A percentile compares a stretch with the other conserved stretches of the same genome.
These are phyloP conservation scores for Erigeron philadelphicus DNA, from an alignment of 140 eudicot genomes.

Conservation along the genomic window DNA sequence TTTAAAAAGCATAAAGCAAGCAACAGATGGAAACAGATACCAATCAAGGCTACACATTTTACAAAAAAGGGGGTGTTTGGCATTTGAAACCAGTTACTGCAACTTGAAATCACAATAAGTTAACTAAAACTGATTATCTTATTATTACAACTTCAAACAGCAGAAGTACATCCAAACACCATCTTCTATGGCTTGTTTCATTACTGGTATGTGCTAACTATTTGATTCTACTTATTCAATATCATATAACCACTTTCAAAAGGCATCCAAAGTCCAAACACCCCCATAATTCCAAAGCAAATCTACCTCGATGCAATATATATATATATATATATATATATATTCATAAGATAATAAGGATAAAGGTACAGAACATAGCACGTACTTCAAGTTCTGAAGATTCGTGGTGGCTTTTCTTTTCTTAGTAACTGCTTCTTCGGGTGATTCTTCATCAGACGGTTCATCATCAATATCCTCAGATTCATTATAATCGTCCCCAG, in stretches of 20 bases:
- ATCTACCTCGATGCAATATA: background rate
- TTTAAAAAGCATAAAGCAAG: conserved; percentile 15
- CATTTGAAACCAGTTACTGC: background rate
- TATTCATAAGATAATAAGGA: background rate
- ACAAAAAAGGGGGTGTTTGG: background rate
- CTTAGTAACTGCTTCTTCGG: conserved; percentile 38
- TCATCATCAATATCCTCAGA: conserved; percentile 45
- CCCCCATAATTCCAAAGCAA: background rate
- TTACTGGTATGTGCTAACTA: background rate
- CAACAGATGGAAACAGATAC: conserved; percentile 12
- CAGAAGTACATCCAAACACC: background rate
- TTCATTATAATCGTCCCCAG: conserved; percentile 54
- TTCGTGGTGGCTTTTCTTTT: conserved; percentile 64
- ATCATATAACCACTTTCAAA: background rate
- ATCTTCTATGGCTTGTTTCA: background rate
- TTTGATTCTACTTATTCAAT: no score
- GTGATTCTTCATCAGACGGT: conserved; percentile 34
- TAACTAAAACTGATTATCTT: background rate
- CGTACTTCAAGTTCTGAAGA: conserved; percentile 51
- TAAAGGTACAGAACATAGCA: conserved; percentile 5
- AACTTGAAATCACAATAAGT: background rate
- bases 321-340: background rate
- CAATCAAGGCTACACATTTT: background rate
- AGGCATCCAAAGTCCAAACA: background rate
- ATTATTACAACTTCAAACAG: conserved; percentile 6